Base-by-base conservation (phyloP, 2,329 filamentous ascomycete species). In the Graphilbum fragrans region DNA sequence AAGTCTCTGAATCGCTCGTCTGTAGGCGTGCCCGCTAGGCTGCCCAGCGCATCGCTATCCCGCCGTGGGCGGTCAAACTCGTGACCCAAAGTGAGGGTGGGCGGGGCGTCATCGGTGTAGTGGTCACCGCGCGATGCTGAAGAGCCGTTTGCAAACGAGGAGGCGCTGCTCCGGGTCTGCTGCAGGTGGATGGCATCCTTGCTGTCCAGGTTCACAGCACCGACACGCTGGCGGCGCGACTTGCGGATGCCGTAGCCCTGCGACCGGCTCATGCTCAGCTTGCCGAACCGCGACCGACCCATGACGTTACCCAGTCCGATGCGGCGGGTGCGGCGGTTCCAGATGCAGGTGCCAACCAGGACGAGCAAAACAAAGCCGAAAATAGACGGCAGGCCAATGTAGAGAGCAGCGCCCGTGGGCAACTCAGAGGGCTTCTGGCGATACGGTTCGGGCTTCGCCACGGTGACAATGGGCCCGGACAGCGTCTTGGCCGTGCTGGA, bases 321-420 rank as follows among this genome's bases (percentile, higher is more conserved):
- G 45, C 54, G 54, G 42, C 72, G 65, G n/a, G 61, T 56, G 50
- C 66, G 63, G 41, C 64, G 61, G 56, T 75, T 72, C 64, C 66
- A 74, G 63, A 80, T 41, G 60, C 69, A 64, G 57, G 77, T 54
- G 57, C 79, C 63, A 59, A 78, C 35, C 50, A 74, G 45, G 47
- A 70, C 59, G 38, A 74, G 45, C 34, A 60, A 37, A 41, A 72
- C 56, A 51, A 66, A 60, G 38, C 64, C 66, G n/a, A 72, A 55
- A 18, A 70, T 58, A 41, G 61, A 56, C 17, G 73, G 72, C 6
- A 77, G 60, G 14, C 65, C 72, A 48, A 78, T 71, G 52, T 64
- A 62, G 35, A 77, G 58, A 22, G 64, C 67, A 10, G 59, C 49
- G 38, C 64, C 57, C 22, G 53, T 52, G 16, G 64, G 60, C 6